Evolutionary conservation across 371 early-diverging fungal species (phyloP).

Genomic region (Lichtheimia hyalospora): DNA sequence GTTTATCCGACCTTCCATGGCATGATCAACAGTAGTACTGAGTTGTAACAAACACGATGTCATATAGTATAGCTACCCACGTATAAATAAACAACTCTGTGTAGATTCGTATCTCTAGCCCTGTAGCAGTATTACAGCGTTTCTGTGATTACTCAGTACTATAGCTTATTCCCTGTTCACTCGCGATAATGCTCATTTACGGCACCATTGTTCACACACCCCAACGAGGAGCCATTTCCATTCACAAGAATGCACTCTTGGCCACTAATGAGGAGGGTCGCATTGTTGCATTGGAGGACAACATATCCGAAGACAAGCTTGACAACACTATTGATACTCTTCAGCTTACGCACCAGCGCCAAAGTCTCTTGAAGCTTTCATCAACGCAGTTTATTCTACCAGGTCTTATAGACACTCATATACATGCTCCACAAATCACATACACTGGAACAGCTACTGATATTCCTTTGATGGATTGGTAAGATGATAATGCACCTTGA

Average conservation of each 20-base stretch:
- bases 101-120: too few species aligned
- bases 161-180: too few species aligned
- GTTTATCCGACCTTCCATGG: too few species aligned
- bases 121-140: too few species aligned
- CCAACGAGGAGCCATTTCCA: not conserved
- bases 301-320: not conserved
- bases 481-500: not conserved
- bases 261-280: not conserved
- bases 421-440: constrained; percentile 72
- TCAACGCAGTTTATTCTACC: constrained; percentile 52
- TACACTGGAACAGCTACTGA: constrained; percentile 69
- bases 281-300: not conserved
- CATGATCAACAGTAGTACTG: too few species aligned
- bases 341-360: not conserved
- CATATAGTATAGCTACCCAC: too few species aligned
- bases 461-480: constrained; percentile 64
- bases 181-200: not conserved
- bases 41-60: too few species aligned
- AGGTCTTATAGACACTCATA: constrained; percentile 73
- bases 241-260: constrained; percentile 4
- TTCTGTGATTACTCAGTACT: too few species aligned
- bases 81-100: too few species aligned
- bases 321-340: not conserved
- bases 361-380: not conserved
- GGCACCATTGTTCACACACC: constrained; percentile 16